These are phyloP conservation scores for Tillandsia fasciculata DNA, from an alignment of 176 grass and related monocot genomes.

Conservation along the genomic window DNA sequence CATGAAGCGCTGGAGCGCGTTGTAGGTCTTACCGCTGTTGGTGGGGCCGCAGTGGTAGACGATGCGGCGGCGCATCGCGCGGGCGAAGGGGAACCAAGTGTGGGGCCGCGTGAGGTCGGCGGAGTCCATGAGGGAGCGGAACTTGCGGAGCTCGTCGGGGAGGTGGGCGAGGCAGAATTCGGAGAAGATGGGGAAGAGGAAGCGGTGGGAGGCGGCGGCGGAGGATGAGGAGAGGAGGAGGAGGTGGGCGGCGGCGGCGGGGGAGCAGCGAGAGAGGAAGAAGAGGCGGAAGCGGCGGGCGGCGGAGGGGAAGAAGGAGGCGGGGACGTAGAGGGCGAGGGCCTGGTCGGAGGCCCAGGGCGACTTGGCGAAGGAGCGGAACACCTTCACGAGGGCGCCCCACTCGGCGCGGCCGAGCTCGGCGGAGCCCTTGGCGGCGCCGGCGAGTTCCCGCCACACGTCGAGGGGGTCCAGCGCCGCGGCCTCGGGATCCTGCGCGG, in stretches of 20 bases:
- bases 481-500: neutral
- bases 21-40: constrained; percentile 96
- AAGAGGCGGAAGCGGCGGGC: constrained; percentile 46
- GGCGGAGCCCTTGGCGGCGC: constrained; percentile 13
- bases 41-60: constrained; percentile 92
- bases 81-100: constrained; percentile 89
- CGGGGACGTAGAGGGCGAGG: constrained; percentile 71
- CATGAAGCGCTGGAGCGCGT: constrained; percentile 62
- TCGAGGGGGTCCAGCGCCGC: constrained; percentile 19
- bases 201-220: constrained; percentile 29
- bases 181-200: constrained; percentile 65
- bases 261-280: constrained; percentile 41
- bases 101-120: constrained; percentile 78
- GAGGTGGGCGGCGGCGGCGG: constrained; percentile 21
- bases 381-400: constrained; percentile 30
- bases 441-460: constrained; percentile 53
- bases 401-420: constrained; percentile 33
- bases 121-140: constrained; percentile 41
- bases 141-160: constrained; percentile 41
- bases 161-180: constrained; percentile 58
- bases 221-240: constrained; percentile 32
- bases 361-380: constrained; percentile 56
- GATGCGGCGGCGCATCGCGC: constrained; percentile 71
- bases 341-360: constrained; percentile 65
- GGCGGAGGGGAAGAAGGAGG: constrained; percentile 45